phyloP scores from a whole-genome alignment of 2,329 filamentous ascomycete genomes.

The Fonsecaea nubica region DNA sequence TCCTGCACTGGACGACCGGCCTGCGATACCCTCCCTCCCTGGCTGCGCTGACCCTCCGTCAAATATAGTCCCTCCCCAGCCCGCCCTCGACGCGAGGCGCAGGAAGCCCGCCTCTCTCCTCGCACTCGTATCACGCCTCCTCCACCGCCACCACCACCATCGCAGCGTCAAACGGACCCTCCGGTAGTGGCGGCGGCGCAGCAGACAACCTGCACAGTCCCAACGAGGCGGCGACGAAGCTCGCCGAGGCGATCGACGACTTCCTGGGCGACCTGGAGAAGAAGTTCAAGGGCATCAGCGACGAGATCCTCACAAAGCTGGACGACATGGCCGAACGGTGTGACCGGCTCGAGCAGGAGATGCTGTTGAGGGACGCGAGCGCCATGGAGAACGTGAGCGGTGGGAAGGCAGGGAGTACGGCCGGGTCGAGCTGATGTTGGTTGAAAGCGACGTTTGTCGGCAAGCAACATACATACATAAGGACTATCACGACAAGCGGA shows the following conservation, averaged over 20 bases:
- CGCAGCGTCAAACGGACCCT: neutral
- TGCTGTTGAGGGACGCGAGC: conserved; percentile 36
- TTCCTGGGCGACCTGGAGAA: conserved; percentile 42
- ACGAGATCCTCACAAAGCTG: conserved; percentile 42
- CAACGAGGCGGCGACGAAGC: conserved; percentile 37
- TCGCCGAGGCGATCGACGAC: conserved; percentile 42
- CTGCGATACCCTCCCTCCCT: neutral
- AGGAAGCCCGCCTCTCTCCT: conserved; percentile 9
- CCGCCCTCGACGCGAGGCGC: neutral
- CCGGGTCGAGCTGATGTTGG: conserved; percentile 23
- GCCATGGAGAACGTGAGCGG: conserved; percentile 24
- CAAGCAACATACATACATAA: neutral
- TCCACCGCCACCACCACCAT: neutral
- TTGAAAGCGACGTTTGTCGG: neutral
- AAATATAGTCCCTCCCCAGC: neutral
- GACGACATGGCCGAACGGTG: conserved; percentile 43
- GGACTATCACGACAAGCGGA: neutral
- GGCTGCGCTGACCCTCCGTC: conserved; percentile 1
- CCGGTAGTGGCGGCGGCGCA: neutral
- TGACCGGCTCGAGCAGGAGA: conserved; percentile 41
- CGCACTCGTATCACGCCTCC: neutral
- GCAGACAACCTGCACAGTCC: conserved; percentile 19
- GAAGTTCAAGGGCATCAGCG: conserved; percentile 42
- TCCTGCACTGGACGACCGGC: too few species aligned
- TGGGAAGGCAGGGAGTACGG: conserved; percentile 19